Conservation (phyloP, 306 rosid species). For the Vigna hirtella region DNA sequence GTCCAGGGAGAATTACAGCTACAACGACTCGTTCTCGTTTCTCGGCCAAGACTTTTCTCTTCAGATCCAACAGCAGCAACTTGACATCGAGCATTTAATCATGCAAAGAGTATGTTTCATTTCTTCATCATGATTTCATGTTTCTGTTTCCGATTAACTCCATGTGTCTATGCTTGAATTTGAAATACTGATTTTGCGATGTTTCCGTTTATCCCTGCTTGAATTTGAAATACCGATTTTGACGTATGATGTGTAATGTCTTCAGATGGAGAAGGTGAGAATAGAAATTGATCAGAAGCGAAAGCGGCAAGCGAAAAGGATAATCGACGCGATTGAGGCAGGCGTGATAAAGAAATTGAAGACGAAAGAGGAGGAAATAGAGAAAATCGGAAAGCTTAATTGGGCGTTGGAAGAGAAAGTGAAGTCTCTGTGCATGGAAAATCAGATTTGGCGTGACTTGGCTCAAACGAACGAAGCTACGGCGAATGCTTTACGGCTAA, state of each 20-base stretch:
- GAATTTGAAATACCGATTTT: neutral
- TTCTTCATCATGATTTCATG: neutral
- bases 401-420: constrained; percentile 82
- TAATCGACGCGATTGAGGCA: constrained; percentile 64
- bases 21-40: constrained; percentile 61
- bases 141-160: neutral
- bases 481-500: constrained; percentile 67
- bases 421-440: constrained; percentile 66
- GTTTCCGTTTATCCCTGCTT: neutral
- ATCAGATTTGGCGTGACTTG: constrained; percentile 86
- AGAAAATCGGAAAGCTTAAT: constrained; percentile 73
- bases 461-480: constrained; percentile 91
- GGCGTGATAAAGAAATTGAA: constrained; percentile 68
- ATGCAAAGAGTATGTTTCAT: constrained; percentile 64
- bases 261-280: constrained; percentile 82
- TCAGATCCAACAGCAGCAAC: constrained; percentile 80
- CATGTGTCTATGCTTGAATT: neutral
- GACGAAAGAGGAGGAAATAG: constrained; percentile 77
- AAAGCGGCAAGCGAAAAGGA: constrained; percentile 69
- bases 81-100: constrained; percentile 64
- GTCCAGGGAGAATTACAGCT: constrained; percentile 53
- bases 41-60: constrained; percentile 80
- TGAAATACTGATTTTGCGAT: neutral
- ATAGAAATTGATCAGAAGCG: constrained; percentile 74
- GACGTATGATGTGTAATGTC: no score